A percentile compares a stretch with the other conserved stretches of the same genome.
These are phyloP conservation scores for Fusarium sp. DNA, from an alignment of 2,329 filamentous ascomycete species.

Conservation along the genomic window DNA sequence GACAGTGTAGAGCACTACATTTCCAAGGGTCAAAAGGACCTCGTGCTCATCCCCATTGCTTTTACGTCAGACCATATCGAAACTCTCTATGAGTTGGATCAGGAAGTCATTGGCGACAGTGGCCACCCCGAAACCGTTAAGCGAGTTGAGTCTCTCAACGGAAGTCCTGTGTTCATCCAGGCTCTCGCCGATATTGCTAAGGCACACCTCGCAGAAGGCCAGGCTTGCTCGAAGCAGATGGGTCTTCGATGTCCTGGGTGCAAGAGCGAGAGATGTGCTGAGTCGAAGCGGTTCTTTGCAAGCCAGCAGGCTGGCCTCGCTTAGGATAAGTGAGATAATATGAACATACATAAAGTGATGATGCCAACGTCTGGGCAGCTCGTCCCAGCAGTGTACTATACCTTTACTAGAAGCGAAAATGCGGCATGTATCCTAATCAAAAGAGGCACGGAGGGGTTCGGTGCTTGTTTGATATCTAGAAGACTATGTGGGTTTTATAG, in stretches of 20 bases:
- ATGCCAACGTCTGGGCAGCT: not conserved
- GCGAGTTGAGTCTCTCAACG: slow-evolving; percentile 92
- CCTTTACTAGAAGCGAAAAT: slow-evolving; percentile 16
- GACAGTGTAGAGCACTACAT: slow-evolving; percentile 90
- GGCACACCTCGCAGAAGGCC: slow-evolving; percentile 77
- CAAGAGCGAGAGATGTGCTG: slow-evolving; percentile 86
- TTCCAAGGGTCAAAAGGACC: slow-evolving; percentile 89
- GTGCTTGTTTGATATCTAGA: not conserved
- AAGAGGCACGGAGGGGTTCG: slow-evolving; percentile 19
- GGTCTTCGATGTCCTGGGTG: slow-evolving; percentile 92
- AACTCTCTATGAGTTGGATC: slow-evolving; percentile 92
- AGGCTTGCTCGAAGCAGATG: slow-evolving; percentile 84
- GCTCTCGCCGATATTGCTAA: slow-evolving; percentile 90
- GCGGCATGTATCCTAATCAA: slow-evolving; percentile 22
- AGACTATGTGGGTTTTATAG: slow-evolving; percentile 7
- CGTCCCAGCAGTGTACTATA: slow-evolving; percentile 34
- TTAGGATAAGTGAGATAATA: not conserved
- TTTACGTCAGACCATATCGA: slow-evolving; percentile 99
- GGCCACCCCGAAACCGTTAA: slow-evolving; percentile 84
- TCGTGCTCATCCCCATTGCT: slow-evolving; percentile 92
- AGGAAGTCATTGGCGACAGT: slow-evolving; percentile 93
- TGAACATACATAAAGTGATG: not conserved
- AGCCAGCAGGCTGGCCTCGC: slow-evolving; percentile 51
- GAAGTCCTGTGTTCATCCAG: slow-evolving; percentile 88
- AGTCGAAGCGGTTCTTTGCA: slow-evolving; percentile 78